Evolutionary conservation across 768 basidiomycete species (phyloP), one percentile per base, ranked within the genome.

Genomic region (Termitomyces titanicus): DNA sequence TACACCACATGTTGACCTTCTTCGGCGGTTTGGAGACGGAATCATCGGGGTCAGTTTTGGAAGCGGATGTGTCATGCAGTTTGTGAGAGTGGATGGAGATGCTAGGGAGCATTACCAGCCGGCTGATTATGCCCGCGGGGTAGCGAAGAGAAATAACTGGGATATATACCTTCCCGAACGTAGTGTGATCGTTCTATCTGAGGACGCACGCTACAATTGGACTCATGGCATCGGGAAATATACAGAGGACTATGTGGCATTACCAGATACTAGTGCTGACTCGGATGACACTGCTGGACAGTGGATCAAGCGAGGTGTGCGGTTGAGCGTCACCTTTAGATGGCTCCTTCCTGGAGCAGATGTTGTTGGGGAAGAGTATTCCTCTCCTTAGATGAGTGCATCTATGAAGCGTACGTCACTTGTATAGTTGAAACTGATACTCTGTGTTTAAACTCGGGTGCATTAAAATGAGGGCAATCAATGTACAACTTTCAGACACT

Each of bases 331-430:
- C 48, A 98, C 94, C 7, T 88, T 92, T 66, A 79, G 94, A 51
- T 93, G 92, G 89, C 71, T 96, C 59, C 78, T 92, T 15, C 83
- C 85, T 17, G 93, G 92, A 0, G 94, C 90, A 48, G 90, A 94
- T 54, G 68, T 92, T 31, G 85, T 93, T n/a, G 87, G 86, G 40
- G 61, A 55, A 27, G 63, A 59, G 9, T 10, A 44, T 17, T 24
- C 45, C 48, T 45, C 48, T 47, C 33, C 40, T 38, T 53, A 51
- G 25, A 40, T 40, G 15, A 31, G 38, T n/a, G n/a, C 37, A 29
- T 39, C 35, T n/a, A 37, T 12, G 27, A 1, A 40, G 11, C 2
- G 15, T 9, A 35, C 13, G 35, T n/a, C n/a, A 22, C 27, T 0
- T 15, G 3, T 29, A 15, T 20, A n/a, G n/a, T n/a, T n/a, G n/a